Percentiles rank a stretch among this genome's conserved stretches.
These are phyloP conservation scores for Apophysomyces variabilis DNA, from an alignment of 371 early-diverging fungal genomes.

Conservation along the genomic window DNA sequence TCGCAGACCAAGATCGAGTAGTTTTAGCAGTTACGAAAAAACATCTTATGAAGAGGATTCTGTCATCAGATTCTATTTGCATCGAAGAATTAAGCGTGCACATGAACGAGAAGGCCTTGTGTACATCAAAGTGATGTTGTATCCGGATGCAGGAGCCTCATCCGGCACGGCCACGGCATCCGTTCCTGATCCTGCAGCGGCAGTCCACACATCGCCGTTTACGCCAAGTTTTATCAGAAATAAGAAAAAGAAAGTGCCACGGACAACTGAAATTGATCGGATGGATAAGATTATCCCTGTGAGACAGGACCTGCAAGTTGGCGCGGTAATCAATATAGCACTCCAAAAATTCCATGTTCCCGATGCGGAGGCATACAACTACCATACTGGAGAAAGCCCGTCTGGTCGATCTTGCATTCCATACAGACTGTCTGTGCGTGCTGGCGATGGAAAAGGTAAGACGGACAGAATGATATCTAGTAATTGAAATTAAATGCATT, in stretches of 20 bases:
- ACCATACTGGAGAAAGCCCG: background rate
- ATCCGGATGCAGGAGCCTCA: slow-evolving; percentile 10
- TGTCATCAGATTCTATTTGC: slow-evolving; percentile 24
- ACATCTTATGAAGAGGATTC: slow-evolving; percentile 21
- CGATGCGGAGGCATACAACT: slow-evolving; percentile 17
- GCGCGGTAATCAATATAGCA: slow-evolving; percentile 20
- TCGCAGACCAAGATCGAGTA: slow-evolving; percentile 14
- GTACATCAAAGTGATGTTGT: slow-evolving; percentile 18
- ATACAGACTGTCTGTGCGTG: slow-evolving; percentile 1
- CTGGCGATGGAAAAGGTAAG: slow-evolving; percentile 9
- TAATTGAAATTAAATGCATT: background rate
- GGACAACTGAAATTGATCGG: slow-evolving; percentile 19
- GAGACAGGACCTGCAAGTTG: slow-evolving; percentile 12
- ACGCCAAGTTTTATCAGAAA: background rate
- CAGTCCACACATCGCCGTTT: background rate
- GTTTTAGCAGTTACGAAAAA: slow-evolving; percentile 16
- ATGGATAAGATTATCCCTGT: slow-evolving; percentile 29
- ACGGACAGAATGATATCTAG: background rate
- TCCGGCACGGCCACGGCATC: background rate
- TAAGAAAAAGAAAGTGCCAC: slow-evolving; percentile 14
- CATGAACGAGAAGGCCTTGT: slow-evolving; percentile 11
- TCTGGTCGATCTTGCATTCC: background rate
- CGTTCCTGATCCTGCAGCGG: background rate
- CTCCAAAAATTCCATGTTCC: slow-evolving; percentile 30
- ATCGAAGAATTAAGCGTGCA: slow-evolving; percentile 16